A percentile compares a stretch with the other conserved stretches of the same genome.
Conservation (phyloP, 495 filamentous ascomycete genomes). For the Hyaloscypha variabilis region DNA sequence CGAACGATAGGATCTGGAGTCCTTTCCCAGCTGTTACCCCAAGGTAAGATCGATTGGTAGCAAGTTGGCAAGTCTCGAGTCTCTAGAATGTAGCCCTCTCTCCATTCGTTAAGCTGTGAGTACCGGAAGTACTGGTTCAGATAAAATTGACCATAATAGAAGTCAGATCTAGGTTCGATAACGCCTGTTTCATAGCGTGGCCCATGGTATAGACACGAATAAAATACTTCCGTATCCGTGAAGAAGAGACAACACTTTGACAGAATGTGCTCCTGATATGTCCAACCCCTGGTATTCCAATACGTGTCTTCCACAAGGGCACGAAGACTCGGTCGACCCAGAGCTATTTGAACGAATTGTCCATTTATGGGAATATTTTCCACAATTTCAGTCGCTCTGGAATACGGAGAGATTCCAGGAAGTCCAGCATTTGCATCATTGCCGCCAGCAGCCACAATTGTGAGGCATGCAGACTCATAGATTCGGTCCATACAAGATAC, state of each 20-base stretch:
- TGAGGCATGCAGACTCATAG: not conserved
- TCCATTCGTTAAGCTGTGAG: not conserved
- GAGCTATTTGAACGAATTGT: not conserved
- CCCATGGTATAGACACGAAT: too few species aligned
- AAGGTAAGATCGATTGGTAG: constrained; percentile 2
- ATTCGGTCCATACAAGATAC: not conserved
- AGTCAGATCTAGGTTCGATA: too few species aligned
- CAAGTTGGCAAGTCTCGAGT: not conserved
- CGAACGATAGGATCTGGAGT: not conserved
- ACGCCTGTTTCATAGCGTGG: too few species aligned
- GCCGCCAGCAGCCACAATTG: not conserved
- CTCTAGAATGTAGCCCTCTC: not conserved
- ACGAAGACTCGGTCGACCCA: not conserved
- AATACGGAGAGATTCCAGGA: not conserved
- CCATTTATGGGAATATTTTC: not conserved
- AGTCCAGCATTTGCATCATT: not conserved
- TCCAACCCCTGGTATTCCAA: constrained; percentile 4
- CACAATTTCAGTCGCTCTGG: not conserved
- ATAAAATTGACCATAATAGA: too few species aligned
- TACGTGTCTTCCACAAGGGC: not conserved
- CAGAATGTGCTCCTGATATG: constrained; percentile 2
- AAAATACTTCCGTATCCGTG: constrained; percentile 4
- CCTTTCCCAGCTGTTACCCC: not conserved
- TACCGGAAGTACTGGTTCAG: not conserved
- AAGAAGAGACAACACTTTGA: not conserved